Percentiles rank a stretch among this genome's conserved stretches.
phyloP scores from a whole-genome alignment of 176 grass and related monocot genomes.

The Ampelocalamus luodianensis region DNA sequence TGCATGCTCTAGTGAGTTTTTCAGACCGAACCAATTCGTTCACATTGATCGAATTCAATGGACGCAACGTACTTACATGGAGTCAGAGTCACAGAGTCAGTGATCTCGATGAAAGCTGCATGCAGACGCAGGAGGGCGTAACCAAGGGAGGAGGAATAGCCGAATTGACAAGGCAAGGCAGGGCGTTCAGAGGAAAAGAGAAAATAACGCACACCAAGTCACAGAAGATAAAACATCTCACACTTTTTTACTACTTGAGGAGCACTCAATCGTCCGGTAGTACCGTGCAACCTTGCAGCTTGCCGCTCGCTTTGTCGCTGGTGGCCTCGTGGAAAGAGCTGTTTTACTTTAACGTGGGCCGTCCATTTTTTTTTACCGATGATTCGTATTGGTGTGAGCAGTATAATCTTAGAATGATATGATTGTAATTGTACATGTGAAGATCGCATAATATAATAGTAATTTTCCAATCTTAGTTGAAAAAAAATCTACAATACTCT shows the following conservation, averaged over 20 bases:
- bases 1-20: no score
- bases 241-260: not conserved
- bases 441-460: no score
- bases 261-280: not conserved
- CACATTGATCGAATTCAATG: constrained; percentile 27
- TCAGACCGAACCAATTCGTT: constrained; percentile 35
- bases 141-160: constrained; percentile 27
- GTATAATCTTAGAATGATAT: no score
- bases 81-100: not conserved
- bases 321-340: constrained; percentile 2
- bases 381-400: no score
- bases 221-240: not conserved
- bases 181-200: not conserved
- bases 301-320: no score
- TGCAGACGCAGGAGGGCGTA: constrained; percentile 20
- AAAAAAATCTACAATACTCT: no score
- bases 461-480: no score
- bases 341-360: no score
- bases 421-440: no score
- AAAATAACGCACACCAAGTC: not conserved
- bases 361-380: no score
- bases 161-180: not conserved
- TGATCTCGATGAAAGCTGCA: constrained; percentile 37
- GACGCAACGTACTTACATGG: constrained; percentile 6
- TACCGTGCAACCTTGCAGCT: not conserved